Evolutionary conservation across 805 yeast species (phyloP).

Genomic region (Diddensiella caesifluorescens): DNA sequence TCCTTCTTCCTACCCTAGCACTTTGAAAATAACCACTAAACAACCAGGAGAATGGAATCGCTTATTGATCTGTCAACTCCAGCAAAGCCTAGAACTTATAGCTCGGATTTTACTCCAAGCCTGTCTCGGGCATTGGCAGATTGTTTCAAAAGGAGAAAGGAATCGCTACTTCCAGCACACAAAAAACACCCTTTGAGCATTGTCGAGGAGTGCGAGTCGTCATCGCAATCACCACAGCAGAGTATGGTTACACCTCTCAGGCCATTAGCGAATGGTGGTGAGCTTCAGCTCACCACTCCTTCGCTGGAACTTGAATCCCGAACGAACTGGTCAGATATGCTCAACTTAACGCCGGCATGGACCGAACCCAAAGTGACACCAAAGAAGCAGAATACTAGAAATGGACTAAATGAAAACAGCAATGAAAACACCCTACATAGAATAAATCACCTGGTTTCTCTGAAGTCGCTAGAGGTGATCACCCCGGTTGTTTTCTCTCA

Average conservation of each 20-base stretch:
- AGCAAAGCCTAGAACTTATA: constrained; percentile 5
- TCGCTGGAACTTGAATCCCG: not conserved
- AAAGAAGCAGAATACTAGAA: not conserved
- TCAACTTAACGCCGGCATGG: not conserved
- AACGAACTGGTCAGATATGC: constrained; percentile 3
- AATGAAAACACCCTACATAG: no score
- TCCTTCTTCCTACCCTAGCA: no score
- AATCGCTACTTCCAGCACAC: constrained; percentile 11
- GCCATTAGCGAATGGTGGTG: not conserved
- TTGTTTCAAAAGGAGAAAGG: constrained; percentile 16
- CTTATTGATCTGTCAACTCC: constrained; percentile 22
- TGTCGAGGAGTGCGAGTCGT: constrained; percentile 1
- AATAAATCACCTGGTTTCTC: no score
- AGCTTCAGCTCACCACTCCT: constrained; percentile 3
- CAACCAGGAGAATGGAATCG: constrained; percentile 2
- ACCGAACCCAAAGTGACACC: not conserved
- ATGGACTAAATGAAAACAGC: not conserved
- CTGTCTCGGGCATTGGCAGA: constrained; percentile 20
- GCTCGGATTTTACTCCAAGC: constrained; percentile 21
- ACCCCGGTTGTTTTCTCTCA: not conserved
- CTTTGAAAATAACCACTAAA: no score
- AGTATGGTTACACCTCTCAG: no score
- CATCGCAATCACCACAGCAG: no score
- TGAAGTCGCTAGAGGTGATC: constrained; percentile 2
- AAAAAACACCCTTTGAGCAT: constrained; percentile 1